These are phyloP conservation scores for Neurospora sp. DNA, from an alignment of 2,329 filamentous ascomycete genomes.

Conservation along the genomic window DNA sequence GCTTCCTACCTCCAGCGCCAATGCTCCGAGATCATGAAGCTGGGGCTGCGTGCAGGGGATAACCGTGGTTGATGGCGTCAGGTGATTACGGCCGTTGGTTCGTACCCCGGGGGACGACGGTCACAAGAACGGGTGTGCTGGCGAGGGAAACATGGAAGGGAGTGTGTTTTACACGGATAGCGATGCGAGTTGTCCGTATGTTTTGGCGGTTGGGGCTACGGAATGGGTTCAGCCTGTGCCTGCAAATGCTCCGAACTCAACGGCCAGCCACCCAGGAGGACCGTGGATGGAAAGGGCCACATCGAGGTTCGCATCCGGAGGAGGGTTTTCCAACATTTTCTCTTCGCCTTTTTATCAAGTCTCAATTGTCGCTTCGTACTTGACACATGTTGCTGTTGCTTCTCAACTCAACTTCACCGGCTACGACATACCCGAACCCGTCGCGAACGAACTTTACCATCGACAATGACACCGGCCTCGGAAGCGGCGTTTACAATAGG, in stretches of 20 bases:
- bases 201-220: constrained; percentile 15
- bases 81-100: constrained; percentile 37
- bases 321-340: constrained; percentile 27
- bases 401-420: constrained; percentile 18
- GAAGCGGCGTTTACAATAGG: constrained; percentile 30
- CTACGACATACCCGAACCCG: constrained; percentile 19
- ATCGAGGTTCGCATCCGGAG: constrained; percentile 20
- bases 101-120: constrained; percentile 31
- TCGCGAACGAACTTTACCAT: constrained; percentile 26
- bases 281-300: constrained; percentile 16
- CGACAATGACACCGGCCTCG: constrained; percentile 13
- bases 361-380: constrained; percentile 17
- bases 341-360: constrained; percentile 21
- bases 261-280: neutral
- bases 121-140: constrained; percentile 18
- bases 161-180: constrained; percentile 38
- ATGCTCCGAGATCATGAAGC: constrained; percentile 43
- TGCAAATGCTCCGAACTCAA: neutral
- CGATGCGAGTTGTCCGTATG: constrained; percentile 38
- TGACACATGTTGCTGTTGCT: constrained; percentile 5
- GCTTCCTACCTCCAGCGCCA: constrained; percentile 42
- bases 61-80: constrained; percentile 38
- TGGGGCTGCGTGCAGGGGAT: constrained; percentile 35
- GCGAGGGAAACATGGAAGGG: neutral
- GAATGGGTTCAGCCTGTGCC: constrained; percentile 6